Evolutionary conservation across 225 moss, liverwort and hornwort species (phyloP).

Genomic region (Polytrichum commune): DNA sequence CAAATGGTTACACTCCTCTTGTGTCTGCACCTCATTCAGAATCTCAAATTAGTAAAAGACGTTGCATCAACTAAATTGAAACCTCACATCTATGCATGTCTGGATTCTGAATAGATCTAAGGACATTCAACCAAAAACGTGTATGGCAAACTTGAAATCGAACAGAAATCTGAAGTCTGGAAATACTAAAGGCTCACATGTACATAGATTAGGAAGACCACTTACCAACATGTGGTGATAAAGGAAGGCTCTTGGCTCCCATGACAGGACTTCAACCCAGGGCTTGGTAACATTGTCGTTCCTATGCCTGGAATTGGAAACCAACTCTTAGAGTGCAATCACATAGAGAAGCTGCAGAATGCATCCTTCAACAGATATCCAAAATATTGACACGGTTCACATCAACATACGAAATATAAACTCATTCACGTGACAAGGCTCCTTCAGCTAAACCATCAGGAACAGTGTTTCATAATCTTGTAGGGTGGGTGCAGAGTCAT

Average conservation of each 20-base stretch:
- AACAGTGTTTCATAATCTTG: too few relatives aligned
- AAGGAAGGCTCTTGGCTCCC: constrained; percentile 94
- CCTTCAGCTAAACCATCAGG: too few relatives aligned
- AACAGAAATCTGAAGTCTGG: not conserved
- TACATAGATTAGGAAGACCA: not conserved
- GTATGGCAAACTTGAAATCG: not conserved
- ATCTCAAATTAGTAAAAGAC: not conserved
- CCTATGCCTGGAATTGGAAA: constrained; percentile 38
- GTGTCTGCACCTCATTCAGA: constrained; percentile 45
- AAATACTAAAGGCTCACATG: not conserved
- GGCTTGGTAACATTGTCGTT: constrained; percentile 37
- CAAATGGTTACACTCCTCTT: constrained; percentile 84
- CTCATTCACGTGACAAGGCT: too few relatives aligned
- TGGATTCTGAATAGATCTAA: not conserved
- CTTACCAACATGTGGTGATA: constrained; percentile 90
- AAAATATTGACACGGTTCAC: too few relatives aligned
- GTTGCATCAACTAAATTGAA: not conserved
- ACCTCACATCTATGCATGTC: not conserved
- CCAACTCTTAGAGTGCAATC: not conserved
- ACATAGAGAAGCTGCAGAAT: not conserved
- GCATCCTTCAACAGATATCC: not conserved
- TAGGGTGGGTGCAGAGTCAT: too few relatives aligned
- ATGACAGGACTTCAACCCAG: constrained; percentile 80
- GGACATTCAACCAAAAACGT: not conserved
- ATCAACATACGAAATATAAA: too few relatives aligned